A percentile compares a stretch with the other conserved stretches of the same genome.
Conservation (phyloP, 1,284 basidiomycete species). For the Austroboletus novae-zelandiae region DNA sequence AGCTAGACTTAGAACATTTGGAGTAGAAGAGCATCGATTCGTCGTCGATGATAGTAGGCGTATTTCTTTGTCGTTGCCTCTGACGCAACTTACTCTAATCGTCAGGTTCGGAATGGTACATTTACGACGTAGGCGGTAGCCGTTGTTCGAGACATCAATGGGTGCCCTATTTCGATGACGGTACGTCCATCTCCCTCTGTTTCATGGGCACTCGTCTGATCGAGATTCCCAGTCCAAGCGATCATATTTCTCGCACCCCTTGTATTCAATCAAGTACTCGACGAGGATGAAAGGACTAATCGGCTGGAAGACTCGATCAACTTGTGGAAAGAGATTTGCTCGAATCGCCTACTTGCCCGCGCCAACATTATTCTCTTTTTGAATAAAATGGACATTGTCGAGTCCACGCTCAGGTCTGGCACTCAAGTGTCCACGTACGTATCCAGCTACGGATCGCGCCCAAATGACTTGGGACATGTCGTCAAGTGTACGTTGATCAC, state of each 20-base stretch:
- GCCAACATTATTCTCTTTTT: slow-evolving; percentile 64
- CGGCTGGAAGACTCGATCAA: slow-evolving; percentile 57
- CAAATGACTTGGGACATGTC: slow-evolving; percentile 53
- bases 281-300: slow-evolving; percentile 44
- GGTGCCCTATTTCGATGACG: slow-evolving; percentile 67
- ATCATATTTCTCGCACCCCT: slow-evolving; percentile 52
- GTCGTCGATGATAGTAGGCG: slow-evolving; percentile 47
- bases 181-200: slow-evolving; percentile 22
- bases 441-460: slow-evolving; percentile 55
- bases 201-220: slow-evolving; percentile 4
- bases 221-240: slow-evolving; percentile 36
- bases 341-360: slow-evolving; percentile 51
- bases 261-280: slow-evolving; percentile 47
- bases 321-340: slow-evolving; percentile 63
- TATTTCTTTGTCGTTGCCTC: slow-evolving; percentile 8
- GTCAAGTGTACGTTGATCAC: slow-evolving; percentile 44
- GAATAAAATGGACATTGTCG: slow-evolving; percentile 69
- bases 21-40: slow-evolving; percentile 67
- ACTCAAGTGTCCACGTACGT: slow-evolving; percentile 59
- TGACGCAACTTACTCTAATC: slow-evolving; percentile 19
- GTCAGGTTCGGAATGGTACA: slow-evolving; percentile 55
- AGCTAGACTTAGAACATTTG: slow-evolving; percentile 63
- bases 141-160: slow-evolving; percentile 56
- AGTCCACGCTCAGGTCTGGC: slow-evolving; percentile 55
- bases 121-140: slow-evolving; percentile 69